Percentiles rank a stretch among this genome's conserved stretches.
These are phyloP conservation scores for Wickerhamiella kazuoi DNA, from an alignment of 805 yeast species.

Conservation along the genomic window DNA sequence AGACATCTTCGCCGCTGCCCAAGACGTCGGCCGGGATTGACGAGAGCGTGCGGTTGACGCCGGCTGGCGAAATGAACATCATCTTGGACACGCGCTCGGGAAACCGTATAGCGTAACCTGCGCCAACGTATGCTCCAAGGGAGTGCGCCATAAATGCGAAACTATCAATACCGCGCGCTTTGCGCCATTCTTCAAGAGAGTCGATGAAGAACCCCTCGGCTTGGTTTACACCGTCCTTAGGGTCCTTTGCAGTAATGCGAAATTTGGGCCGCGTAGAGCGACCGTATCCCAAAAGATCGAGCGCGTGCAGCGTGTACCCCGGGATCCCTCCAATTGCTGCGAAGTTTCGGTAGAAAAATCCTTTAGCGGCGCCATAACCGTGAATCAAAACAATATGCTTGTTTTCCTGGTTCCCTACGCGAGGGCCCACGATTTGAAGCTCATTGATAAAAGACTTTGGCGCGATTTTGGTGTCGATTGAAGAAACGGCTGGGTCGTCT, in stretches of 20 bases:
- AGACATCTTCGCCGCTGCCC: slow-evolving; percentile 7
- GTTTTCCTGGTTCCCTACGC: slow-evolving; percentile 15
- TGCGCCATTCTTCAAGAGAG: slow-evolving; percentile 48
- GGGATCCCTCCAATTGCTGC: slow-evolving; percentile 25
- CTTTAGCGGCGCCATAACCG: slow-evolving; percentile 87
- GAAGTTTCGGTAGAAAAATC: slow-evolving; percentile 60
- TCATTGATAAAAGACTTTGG: slow-evolving; percentile 44
- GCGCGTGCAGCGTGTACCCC: slow-evolving; percentile 61
- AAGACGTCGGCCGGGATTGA: slow-evolving; percentile 15
- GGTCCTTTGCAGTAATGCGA: slow-evolving; percentile 12
- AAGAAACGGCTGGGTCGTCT: slow-evolving; percentile 6
- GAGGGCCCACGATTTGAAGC: slow-evolving; percentile 30
- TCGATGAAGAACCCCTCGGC: slow-evolving; percentile 51
- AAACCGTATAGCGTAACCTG: slow-evolving; percentile 42
- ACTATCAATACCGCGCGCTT: slow-evolving; percentile 29
- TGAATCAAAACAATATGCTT: slow-evolving; percentile 59
- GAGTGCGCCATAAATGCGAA: slow-evolving; percentile 69
- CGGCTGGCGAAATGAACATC: slow-evolving; percentile 82
- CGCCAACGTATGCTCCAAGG: slow-evolving; percentile 74
- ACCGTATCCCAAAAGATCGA: slow-evolving; percentile 84
- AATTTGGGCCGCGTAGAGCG: slow-evolving; percentile 68
- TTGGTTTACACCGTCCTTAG: slow-evolving; percentile 25
- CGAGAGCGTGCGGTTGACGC: slow-evolving; percentile 36
- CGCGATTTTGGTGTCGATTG: slow-evolving; percentile 27
- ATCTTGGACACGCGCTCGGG: slow-evolving; percentile 49